These are phyloP conservation scores for Lagenidium giganteum DNA, from an alignment of 352 stramenopile genomes.

Conservation along the genomic window DNA sequence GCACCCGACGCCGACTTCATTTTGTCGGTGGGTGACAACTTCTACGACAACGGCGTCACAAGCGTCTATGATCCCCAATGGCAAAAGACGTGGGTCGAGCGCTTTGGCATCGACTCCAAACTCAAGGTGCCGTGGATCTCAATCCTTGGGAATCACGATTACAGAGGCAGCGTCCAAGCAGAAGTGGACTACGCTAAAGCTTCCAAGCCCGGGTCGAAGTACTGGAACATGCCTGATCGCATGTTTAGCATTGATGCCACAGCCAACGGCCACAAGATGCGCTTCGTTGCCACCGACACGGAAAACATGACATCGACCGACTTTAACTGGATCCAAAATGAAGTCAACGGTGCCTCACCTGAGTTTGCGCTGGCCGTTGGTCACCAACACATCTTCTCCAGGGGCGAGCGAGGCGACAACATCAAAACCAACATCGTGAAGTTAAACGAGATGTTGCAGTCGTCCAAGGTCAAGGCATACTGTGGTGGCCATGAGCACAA, in stretches of 20 bases:
- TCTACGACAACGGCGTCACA: constrained; percentile 18
- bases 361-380: constrained; percentile 16
- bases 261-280: constrained; percentile 16
- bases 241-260: constrained; percentile 17
- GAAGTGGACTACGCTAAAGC: constrained; percentile 20
- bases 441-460: constrained; percentile 11
- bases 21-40: constrained; percentile 18
- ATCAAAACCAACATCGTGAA: constrained; percentile 4
- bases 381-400: constrained; percentile 21
- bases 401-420: constrained; percentile 11
- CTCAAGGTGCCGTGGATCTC: constrained; percentile 20
- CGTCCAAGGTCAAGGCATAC: constrained; percentile 19
- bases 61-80: constrained; percentile 13
- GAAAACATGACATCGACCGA: constrained; percentile 17
- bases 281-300: constrained; percentile 16
- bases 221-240: constrained; percentile 21
- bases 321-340: constrained; percentile 14
- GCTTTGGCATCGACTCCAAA: constrained; percentile 14
- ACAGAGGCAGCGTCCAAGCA: constrained; percentile 16
- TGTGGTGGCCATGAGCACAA: constrained; percentile 21
- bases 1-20: constrained; percentile 18
- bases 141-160: constrained; percentile 22
- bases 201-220: constrained; percentile 17
- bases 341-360: constrained; percentile 7
- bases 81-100: constrained; percentile 18